Conservation (phyloP, 305 asterid species). For the Fraxinus xanthoxyloides region DNA sequence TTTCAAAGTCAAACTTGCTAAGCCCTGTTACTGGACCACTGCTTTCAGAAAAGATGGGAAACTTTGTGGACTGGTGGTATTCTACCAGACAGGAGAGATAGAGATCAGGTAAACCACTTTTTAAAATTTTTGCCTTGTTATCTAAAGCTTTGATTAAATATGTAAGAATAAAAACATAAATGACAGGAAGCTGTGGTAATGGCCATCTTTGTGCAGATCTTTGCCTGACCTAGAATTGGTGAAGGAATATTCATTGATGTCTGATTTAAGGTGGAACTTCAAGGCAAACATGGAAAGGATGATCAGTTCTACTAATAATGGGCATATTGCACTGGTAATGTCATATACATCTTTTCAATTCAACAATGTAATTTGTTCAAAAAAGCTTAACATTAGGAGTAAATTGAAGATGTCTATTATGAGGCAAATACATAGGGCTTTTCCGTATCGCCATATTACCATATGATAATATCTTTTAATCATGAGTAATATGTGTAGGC, state of each 20-base stretch:
- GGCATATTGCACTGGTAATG: constrained; percentile 67
- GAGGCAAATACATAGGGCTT: background rate
- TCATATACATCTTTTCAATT: constrained; percentile 15
- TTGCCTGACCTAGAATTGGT: constrained; percentile 78
- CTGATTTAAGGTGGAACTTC: constrained; percentile 79
- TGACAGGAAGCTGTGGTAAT: constrained; percentile 18
- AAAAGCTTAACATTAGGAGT: background rate
- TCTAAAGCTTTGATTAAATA: constrained; percentile 12
- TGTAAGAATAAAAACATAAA: constrained; percentile 13
- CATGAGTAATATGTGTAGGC: constrained; percentile 39
- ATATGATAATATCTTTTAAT: constrained; percentile 17
- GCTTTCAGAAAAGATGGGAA: constrained; percentile 51
- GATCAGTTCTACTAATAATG: constrained; percentile 59
- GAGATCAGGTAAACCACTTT: constrained; percentile 65
- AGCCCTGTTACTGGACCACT: constrained; percentile 77
- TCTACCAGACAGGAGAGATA: constrained; percentile 73
- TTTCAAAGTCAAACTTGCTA: constrained; percentile 64
- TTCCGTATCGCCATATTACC: background rate
- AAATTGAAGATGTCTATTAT: background rate
- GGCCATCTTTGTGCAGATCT: constrained; percentile 57
- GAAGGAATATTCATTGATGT: constrained; percentile 56
- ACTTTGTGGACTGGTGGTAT: constrained; percentile 56
- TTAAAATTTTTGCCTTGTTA: constrained; percentile 19
- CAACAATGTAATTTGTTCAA: constrained; percentile 5
- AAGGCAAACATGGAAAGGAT: constrained; percentile 73